Percentiles rank a stretch among this genome's conserved stretches.
Evolutionary conservation across 768 basidiomycete genomes (phyloP).

Genomic region (Lactarius sanguifluus): DNA sequence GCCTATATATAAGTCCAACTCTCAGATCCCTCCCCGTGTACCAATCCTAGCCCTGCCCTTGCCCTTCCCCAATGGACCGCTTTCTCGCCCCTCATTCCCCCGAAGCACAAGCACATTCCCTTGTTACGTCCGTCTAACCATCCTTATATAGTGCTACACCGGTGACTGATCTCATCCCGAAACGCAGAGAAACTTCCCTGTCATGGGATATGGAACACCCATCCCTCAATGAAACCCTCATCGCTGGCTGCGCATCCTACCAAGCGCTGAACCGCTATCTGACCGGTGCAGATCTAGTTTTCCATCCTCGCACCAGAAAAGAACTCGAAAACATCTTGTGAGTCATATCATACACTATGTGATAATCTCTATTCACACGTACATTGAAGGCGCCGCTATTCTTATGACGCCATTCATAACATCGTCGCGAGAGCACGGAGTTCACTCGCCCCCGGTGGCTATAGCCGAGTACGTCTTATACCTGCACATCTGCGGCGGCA

Average conservation of each 20-base stretch:
- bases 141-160: neutral
- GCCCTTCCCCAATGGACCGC: constrained; percentile 52
- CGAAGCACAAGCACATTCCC: constrained; percentile 69
- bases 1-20: constrained; percentile 16
- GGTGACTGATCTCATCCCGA: constrained; percentile 25
- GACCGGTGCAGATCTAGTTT: constrained; percentile 66
- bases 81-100: constrained; percentile 72
- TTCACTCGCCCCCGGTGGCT: constrained; percentile 57
- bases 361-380: constrained; percentile 2
- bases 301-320: constrained; percentile 59
- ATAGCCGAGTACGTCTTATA: constrained; percentile 46
- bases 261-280: constrained; percentile 75
- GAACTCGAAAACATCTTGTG: constrained; percentile 76
- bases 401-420: constrained; percentile 80
- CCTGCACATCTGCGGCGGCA: neutral
- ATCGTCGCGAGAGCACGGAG: constrained; percentile 69
- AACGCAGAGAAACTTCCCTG: constrained; percentile 64
- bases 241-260: constrained; percentile 79
- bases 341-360: constrained; percentile 34
- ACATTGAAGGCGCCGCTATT: constrained; percentile 60
- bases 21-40: neutral
- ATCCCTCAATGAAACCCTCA: constrained; percentile 67
- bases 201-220: constrained; percentile 72
- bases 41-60: constrained; percentile 7
- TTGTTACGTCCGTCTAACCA: constrained; percentile 54